Evolutionary conservation across 2,329 filamentous ascomycete genomes (phyloP).

Genomic region (Colletotrichum musae): DNA sequence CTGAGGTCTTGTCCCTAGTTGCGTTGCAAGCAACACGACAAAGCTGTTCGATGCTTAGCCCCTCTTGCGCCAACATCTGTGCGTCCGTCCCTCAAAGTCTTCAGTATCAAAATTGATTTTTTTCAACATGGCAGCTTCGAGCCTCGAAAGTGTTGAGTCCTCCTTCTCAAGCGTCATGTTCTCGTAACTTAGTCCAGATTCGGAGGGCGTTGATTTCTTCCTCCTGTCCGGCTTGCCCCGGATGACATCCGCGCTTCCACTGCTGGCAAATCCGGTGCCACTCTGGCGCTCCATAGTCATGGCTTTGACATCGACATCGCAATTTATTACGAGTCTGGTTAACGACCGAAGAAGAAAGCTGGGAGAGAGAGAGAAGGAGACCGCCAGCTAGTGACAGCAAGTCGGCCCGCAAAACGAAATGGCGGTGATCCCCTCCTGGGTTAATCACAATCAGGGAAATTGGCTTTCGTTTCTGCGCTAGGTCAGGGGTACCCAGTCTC

Average conservation of each 20-base stretch:
- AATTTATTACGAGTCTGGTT: slow-evolving; percentile 34
- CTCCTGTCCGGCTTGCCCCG: slow-evolving; percentile 13
- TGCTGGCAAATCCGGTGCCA: slow-evolving; percentile 18
- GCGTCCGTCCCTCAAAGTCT: too few relatives aligned
- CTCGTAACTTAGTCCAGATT: too few relatives aligned
- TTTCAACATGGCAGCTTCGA: too few relatives aligned
- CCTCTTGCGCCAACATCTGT: too few relatives aligned
- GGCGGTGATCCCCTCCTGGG: slow-evolving; percentile 39
- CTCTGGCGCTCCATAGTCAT: slow-evolving; percentile 20
- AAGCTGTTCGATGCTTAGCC: too few relatives aligned
- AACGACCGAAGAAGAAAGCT: slow-evolving; percentile 34
- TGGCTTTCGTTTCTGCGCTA: slow-evolving; percentile 38
- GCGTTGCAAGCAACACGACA: not conserved
- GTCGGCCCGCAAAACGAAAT: slow-evolving; percentile 40
- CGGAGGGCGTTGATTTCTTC: slow-evolving; percentile 1
- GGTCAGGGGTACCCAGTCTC: slow-evolving; percentile 37
- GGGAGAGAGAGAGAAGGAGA: slow-evolving; percentile 2
- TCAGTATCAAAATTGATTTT: too few relatives aligned
- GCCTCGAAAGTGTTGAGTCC: too few relatives aligned
- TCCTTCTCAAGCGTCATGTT: too few relatives aligned
- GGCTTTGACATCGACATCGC: slow-evolving; percentile 22
- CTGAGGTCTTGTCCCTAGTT: slow-evolving; percentile 2
- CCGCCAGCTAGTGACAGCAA: slow-evolving; percentile 7
- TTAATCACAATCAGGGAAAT: slow-evolving; percentile 42
- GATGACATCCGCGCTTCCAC: slow-evolving; percentile 34